These are phyloP conservation scores for Pseudocercospora cruenta DNA, from an alignment of 2,329 filamentous ascomycete genomes.

Conservation along the genomic window DNA sequence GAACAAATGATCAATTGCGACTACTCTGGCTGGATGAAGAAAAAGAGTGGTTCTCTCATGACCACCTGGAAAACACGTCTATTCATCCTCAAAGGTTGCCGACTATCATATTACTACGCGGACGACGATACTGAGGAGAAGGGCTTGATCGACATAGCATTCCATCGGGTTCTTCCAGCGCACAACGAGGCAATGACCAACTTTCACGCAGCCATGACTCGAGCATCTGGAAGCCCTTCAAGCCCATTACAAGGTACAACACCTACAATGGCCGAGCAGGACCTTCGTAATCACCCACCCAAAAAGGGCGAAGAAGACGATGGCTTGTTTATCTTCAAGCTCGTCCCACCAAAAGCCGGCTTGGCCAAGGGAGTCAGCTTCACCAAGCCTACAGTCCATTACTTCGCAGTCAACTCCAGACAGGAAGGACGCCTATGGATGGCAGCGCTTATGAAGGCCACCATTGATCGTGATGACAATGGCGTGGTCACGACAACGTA, in stretches of 20 bases:
- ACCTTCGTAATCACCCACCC: constrained; percentile 42
- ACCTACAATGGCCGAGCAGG: constrained; percentile 43
- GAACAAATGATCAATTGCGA: constrained; percentile 87
- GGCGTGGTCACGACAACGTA: constrained; percentile 86
- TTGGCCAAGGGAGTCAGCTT: constrained; percentile 92
- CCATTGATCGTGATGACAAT: constrained; percentile 82
- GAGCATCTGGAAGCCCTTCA: constrained; percentile 70
- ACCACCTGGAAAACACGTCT: constrained; percentile 95
- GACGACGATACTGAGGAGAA: constrained; percentile 92
- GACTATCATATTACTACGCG: constrained; percentile 93
- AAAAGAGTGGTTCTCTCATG: constrained; percentile 94
- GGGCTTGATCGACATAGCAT: constrained; percentile 95
- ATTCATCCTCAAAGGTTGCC: constrained; percentile 90
- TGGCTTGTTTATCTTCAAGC: constrained; percentile 95
- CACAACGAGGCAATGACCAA: constrained; percentile 89
- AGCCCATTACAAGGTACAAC: constrained; percentile 50
- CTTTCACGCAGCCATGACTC: constrained; percentile 87
- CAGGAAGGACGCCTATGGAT: constrained; percentile 93
- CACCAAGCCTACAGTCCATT: constrained; percentile 95
- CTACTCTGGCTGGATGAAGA: constrained; percentile 99
- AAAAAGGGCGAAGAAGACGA: constrained; percentile 48
- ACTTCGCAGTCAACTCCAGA: constrained; percentile 92
- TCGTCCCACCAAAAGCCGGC: constrained; percentile 85
- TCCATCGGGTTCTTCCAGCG: constrained; percentile 92
- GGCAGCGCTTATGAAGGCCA: constrained; percentile 98